Evolutionary conservation across 805 yeast genomes (phyloP).

Genomic region (Saturnispora ahearnii): DNA sequence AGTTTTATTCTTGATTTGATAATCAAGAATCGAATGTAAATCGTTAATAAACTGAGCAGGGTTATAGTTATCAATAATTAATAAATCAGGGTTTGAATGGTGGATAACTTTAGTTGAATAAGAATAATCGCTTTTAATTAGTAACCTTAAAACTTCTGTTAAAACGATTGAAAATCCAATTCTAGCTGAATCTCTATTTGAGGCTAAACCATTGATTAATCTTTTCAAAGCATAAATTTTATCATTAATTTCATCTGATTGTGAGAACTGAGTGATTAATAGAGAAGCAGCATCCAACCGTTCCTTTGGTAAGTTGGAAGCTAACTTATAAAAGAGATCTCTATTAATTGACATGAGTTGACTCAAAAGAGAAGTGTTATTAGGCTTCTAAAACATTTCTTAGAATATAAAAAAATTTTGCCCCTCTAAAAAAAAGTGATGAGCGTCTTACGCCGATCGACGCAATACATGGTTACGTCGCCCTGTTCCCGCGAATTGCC

Average conservation of each 20-base stretch:
- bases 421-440: neutral
- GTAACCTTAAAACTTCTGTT: constrained; percentile 49
- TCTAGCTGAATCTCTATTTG: constrained; percentile 76
- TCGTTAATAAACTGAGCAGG: constrained; percentile 30
- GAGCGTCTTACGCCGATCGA: constrained; percentile 11
- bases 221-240: constrained; percentile 79
- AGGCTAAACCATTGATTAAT: constrained; percentile 69
- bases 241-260: constrained; percentile 39
- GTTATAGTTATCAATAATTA: constrained; percentile 27
- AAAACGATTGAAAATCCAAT: constrained; percentile 84
- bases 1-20: constrained; percentile 32
- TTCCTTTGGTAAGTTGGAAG: constrained; percentile 67
- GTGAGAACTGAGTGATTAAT: constrained; percentile 50
- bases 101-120: neutral
- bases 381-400: neutral
- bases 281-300: constrained; percentile 63
- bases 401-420: neutral
- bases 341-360: constrained; percentile 43
- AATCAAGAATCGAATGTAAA: constrained; percentile 30
- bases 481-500: neutral
- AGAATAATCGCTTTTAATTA: constrained; percentile 12
- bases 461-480: constrained; percentile 8
- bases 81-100: neutral
- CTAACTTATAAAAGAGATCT: constrained; percentile 70
- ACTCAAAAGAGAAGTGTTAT: neutral